These are phyloP conservation scores for Vigna nakashimae DNA, from an alignment of 306 rosid species.

Conservation along the genomic window DNA sequence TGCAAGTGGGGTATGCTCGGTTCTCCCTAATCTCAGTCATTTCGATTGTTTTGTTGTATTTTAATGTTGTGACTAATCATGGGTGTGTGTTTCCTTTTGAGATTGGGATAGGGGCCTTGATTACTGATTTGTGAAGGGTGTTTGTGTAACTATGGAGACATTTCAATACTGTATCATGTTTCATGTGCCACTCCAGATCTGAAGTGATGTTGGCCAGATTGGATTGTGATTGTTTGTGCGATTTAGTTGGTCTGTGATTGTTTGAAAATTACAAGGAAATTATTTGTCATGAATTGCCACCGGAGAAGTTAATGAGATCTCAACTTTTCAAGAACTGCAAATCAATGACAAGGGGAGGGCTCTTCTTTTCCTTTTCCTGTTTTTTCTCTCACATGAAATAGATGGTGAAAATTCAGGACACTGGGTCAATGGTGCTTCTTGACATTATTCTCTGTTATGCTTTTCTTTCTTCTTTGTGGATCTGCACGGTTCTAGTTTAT, in stretches of 20 bases:
- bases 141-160: constrained; percentile 19
- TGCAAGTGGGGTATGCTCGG: constrained; percentile 90
- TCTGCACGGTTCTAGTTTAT: constrained; percentile 35
- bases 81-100: neutral
- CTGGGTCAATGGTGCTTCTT: neutral
- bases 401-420: neutral
- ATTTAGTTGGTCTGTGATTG: constrained; percentile 41
- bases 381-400: neutral
- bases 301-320: constrained; percentile 30
- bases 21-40: neutral
- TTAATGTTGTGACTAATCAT: constrained; percentile 1
- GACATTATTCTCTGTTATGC: neutral
- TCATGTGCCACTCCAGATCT: constrained; percentile 61
- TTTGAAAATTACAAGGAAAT: constrained; percentile 20
- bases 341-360: constrained; percentile 16
- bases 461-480: neutral
- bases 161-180: constrained; percentile 22
- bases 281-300: constrained; percentile 11
- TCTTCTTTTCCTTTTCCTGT: neutral
- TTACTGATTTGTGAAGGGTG: constrained; percentile 23
- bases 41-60: constrained; percentile 25
- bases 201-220: constrained; percentile 26
- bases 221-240: neutral
- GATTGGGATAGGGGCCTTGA: neutral
- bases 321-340: constrained; percentile 26